phyloP scores from a whole-genome alignment of 352 stramenopile genomes.

The Globisporangium splendens region DNA sequence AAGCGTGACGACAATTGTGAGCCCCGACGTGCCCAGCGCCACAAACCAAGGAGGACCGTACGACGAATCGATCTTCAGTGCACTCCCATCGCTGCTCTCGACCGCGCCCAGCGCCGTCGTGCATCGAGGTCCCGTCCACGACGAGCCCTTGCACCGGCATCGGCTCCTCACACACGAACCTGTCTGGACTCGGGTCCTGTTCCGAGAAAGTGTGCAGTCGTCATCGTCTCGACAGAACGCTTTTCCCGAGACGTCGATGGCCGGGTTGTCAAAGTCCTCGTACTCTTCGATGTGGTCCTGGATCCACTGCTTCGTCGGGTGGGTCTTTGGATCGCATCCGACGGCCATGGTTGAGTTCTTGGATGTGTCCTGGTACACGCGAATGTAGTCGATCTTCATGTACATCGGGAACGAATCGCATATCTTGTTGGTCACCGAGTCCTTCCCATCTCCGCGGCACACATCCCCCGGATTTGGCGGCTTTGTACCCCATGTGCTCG shows the following conservation, averaged over 20 bases:
- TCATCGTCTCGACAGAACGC: slow-evolving; percentile 42
- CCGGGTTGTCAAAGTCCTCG: slow-evolving; percentile 40
- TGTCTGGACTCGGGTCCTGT: slow-evolving; percentile 21
- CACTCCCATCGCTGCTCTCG: slow-evolving; percentile 11
- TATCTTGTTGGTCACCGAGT: slow-evolving; percentile 38
- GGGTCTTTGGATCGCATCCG: slow-evolving; percentile 43
- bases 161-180: slow-evolving; percentile 28
- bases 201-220: slow-evolving; percentile 42
- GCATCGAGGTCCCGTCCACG: slow-evolving; percentile 26
- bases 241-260: slow-evolving; percentile 34
- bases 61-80: slow-evolving; percentile 10
- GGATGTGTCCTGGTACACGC: slow-evolving; percentile 74
- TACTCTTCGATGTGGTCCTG: slow-evolving; percentile 55
- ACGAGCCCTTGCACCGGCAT: slow-evolving; percentile 18
- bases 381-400: slow-evolving; percentile 84
- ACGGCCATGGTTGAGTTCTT: slow-evolving; percentile 33
- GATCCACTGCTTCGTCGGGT: slow-evolving; percentile 63
- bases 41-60: too few species aligned
- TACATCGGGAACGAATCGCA: slow-evolving; percentile 47
- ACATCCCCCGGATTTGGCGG: slow-evolving; percentile 15
- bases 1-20: too few species aligned
- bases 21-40: too few species aligned
- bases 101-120: slow-evolving; percentile 9
- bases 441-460: slow-evolving; percentile 21
- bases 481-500: slow-evolving; percentile 51